Conservation (phyloP, 2,329 filamentous ascomycete species). For the Colletotrichum sp. region DNA sequence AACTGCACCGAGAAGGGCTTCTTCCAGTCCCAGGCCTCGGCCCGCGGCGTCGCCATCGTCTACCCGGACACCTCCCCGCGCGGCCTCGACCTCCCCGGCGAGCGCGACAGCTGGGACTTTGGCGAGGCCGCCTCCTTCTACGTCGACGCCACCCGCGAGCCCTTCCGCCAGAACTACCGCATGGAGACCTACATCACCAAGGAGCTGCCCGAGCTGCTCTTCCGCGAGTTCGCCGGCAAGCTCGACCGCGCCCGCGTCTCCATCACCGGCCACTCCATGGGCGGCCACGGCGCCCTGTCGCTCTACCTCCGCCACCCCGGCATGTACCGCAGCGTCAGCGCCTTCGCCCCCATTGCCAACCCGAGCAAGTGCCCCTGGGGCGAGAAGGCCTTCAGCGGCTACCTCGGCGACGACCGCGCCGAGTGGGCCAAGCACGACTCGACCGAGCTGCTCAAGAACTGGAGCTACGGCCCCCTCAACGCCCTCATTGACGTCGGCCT, state of each 20-base stretch:
- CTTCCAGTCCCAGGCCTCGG: slow-evolving; percentile 82
- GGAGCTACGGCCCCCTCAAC: slow-evolving; percentile 70
- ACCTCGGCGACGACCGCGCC: slow-evolving; percentile 78
- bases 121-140: slow-evolving; percentile 94
- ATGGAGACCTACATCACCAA: slow-evolving; percentile 95
- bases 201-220: slow-evolving; percentile 83
- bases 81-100: slow-evolving; percentile 79
- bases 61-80: slow-evolving; percentile 96
- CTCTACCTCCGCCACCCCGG: slow-evolving; percentile 91
- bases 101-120: slow-evolving; percentile 91
- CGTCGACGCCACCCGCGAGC: slow-evolving; percentile 79
- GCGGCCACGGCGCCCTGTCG: slow-evolving; percentile 92
- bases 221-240: slow-evolving; percentile 68
- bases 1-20: slow-evolving; percentile 86
- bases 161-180: slow-evolving; percentile 80
- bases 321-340: slow-evolving; percentile 86
- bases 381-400: slow-evolving; percentile 91
- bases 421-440: slow-evolving; percentile 92
- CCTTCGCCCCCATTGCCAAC: slow-evolving; percentile 90
- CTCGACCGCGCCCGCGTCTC: slow-evolving; percentile 75
- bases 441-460: slow-evolving; percentile 83
- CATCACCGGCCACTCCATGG: slow-evolving; percentile 97
- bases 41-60: slow-evolving; percentile 86
- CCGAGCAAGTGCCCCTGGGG: slow-evolving; percentile 90
- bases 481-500: slow-evolving; percentile 91